Evolutionary conservation across 495 filamentous ascomycete species (phyloP), one percentile per base, ranked within the genome.

Genomic region (Elasticomyces elasticus): DNA sequence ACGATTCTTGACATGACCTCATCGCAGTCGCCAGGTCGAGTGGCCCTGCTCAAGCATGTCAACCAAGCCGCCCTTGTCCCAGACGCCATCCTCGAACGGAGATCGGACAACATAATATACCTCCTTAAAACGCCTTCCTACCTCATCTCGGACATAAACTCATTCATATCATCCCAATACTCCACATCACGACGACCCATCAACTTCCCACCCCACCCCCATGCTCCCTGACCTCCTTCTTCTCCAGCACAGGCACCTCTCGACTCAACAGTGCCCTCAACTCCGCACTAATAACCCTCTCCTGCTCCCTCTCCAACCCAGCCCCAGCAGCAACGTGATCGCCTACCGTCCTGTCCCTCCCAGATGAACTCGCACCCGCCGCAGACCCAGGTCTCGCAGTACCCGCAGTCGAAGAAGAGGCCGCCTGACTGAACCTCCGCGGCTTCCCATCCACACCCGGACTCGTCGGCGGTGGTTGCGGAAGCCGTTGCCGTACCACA

Each of bases 201-300:
- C 50, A 59, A 24, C 38, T 45, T 20, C 28, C 50, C 19, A 66
- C 63, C 11, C 69, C 64, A 27, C 68, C 69, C 9, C 68, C 69
- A 55, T 66, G 65, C 40, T 64, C 57, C 41, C 48, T 42, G 30
- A 71, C 71, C 42, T 78, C 76, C 57, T 72, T 76, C 51, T 77
- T 72, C 12, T 78, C 75, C 17, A 86, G 59, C 38, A 78, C 71
- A 60, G 81, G 77, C 6, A 95, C 76, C 60, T 87, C 80, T 52
- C 82, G 77, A 58, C 82, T 84, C 25, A 98, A 67, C 57, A 98
- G 60, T 40, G 72, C 70, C 56, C 92, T 78, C 60, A 98, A 67
- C 68, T 96, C 89, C 0, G 84, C 80, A 42, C 82, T 90, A 30
- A 97, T 87, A 1, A 89, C 78, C 65, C 77, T 85, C 25, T 76